Evolutionary conservation across 768 basidiomycete species (phyloP), one percentile per base, ranked within the genome.

Genomic region (Tulasnella sp.): DNA sequence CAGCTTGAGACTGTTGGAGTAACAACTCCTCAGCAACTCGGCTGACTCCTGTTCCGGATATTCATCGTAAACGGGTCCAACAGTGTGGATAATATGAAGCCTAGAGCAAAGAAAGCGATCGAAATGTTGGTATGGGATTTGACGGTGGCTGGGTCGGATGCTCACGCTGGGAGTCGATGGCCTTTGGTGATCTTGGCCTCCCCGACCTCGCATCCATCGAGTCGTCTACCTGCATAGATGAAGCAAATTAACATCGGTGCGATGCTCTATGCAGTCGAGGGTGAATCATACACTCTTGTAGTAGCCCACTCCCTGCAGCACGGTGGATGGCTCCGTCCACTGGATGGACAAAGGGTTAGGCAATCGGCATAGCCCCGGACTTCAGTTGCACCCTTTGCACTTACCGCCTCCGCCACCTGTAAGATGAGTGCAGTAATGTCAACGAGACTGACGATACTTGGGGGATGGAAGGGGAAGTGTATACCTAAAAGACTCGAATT

Each of bases 301-400:
- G 78, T 5, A 93, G 85, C 71, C 86, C 83, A 4, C 82, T 86
- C 14, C 93, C 93, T 34, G 93, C 93, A 14, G 91, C 92, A 31
- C 81, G 81, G 81, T 94, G 93, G 67, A 95, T 94, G 1, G 91
- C 92, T 3, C 93, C 93, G 80, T 94, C 93, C 58, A 94, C 93
- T 92, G 77, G 34, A 22, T 64, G 36, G 54, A 34, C 67, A 25
- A 36, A 36, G 29, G 54, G 39, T 38, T 58, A 72, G 31, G 54
- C 73, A 36, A 45, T 40, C 42, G 72, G 45, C 39, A 15, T 31
- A 75, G 9, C 29, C 9, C 31, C 29, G 54, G 78, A 11, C 42
- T 22, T 25, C 73, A 14, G 22, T n/a, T n/a, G n/a, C n/a, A 5
- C 38, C 74, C 1, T 19, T 29, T 34, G 31, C 38, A 82, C 87